Evolutionary conservation across 345 rosid species (phyloP).

Genomic region (Salix suchowensis): DNA sequence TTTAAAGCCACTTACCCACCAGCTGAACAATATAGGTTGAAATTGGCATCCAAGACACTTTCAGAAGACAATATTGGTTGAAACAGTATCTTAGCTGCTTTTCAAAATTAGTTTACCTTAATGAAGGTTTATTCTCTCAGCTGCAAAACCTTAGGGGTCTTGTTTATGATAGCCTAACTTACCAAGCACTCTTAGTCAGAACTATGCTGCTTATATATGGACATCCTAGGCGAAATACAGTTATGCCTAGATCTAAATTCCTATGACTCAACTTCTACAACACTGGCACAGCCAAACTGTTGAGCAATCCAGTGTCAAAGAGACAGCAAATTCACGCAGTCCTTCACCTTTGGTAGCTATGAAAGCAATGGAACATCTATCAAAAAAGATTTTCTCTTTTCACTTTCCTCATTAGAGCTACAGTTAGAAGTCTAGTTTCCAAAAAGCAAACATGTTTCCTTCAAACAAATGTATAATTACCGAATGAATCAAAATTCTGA

Average conservation of each 20-base stretch:
- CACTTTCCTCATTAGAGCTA: neutral
- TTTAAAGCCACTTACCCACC: neutral
- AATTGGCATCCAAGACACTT: neutral
- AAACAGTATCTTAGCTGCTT: neutral
- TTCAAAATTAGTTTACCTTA: neutral
- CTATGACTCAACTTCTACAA: neutral
- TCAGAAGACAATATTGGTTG: neutral
- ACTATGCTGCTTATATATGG: neutral
- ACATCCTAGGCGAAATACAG: neutral
- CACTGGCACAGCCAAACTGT: neutral
- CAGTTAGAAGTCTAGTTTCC: neutral
- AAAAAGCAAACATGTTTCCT: neutral
- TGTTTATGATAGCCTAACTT: neutral
- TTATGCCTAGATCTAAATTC: neutral
- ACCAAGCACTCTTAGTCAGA: neutral
- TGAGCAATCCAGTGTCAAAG: neutral
- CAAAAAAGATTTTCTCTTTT: neutral
- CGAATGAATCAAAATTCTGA: neutral
- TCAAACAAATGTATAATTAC: neutral
- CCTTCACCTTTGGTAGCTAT: constrained; percentile 6
- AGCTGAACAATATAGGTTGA: neutral
- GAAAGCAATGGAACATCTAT: neutral
- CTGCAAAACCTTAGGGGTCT: neutral
- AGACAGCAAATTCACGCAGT: neutral
- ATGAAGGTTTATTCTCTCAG: neutral